Evolutionary conservation across 2,329 filamentous ascomycete species (phyloP).

Genomic region (Diaporthe citrichinensis): DNA sequence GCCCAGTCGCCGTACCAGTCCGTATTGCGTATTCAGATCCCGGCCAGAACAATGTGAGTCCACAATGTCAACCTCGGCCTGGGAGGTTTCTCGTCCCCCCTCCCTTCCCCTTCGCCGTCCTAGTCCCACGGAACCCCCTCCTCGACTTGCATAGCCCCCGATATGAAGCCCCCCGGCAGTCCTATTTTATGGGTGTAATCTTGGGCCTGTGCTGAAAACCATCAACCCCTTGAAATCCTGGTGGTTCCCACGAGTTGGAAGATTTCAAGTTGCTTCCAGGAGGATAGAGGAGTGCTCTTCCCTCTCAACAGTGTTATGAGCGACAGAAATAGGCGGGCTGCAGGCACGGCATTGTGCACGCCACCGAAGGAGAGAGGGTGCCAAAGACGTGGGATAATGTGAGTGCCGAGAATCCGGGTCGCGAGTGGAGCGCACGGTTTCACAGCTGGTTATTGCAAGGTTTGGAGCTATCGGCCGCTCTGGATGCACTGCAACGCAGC

Average conservation of each 20-base stretch:
- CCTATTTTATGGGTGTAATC: too few relatives aligned
- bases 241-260: background rate
- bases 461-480: background rate
- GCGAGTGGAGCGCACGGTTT: conserved; percentile 11
- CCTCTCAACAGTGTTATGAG: background rate
- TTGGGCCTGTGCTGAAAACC: background rate
- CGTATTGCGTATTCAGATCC: conserved; percentile 16
- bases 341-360: background rate
- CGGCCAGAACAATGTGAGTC: background rate
- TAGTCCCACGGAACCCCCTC: background rate
- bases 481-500: background rate
- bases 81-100: background rate
- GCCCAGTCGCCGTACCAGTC: background rate
- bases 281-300: background rate
- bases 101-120: background rate
- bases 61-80: background rate
- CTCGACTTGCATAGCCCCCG: background rate
- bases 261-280: background rate
- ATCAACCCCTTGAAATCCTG: background rate
- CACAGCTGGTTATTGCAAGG: conserved; percentile 13
- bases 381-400: background rate
- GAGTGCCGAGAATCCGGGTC: conserved; percentile 14
- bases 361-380: background rate
- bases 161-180: conserved; percentile 15
- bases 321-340: background rate